Percentiles rank a stretch among this genome's conserved stretches.
Evolutionary conservation across 2,329 filamentous ascomycete genomes (phyloP).

Genomic region (Penicillium carneum): DNA sequence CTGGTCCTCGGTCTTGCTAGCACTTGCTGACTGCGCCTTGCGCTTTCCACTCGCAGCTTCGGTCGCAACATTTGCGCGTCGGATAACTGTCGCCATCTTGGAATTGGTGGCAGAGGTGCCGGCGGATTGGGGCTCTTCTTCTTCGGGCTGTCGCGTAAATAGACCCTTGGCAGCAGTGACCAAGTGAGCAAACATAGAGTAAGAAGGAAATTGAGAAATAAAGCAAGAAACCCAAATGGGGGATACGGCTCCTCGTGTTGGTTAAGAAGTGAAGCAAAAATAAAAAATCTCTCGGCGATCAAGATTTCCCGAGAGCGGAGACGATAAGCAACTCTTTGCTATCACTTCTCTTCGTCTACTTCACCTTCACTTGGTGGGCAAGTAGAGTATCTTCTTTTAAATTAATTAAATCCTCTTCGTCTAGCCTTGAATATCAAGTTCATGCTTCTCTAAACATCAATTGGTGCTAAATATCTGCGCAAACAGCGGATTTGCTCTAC

Average conservation of each 20-base stretch:
- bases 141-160: conserved; percentile 44
- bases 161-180: conserved; percentile 54
- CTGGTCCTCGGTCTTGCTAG: conserved; percentile 37
- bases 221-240: conserved; percentile 15
- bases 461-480: not conserved
- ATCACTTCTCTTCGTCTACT: conserved; percentile 5
- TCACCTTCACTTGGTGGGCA: not conserved
- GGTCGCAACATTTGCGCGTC: conserved; percentile 37
- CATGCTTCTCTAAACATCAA: not conserved
- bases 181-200: conserved; percentile 53
- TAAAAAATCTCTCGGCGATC: conserved; percentile 38
- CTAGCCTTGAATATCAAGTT: not conserved
- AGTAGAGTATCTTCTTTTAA: not conserved
- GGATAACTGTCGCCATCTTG: conserved; percentile 48
- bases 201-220: conserved; percentile 13
- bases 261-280: conserved; percentile 24
- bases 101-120: conserved; percentile 30
- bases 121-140: conserved; percentile 23
- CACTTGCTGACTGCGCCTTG: conserved; percentile 37
- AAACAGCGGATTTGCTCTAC: too few relatives aligned
- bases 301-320: conserved; percentile 36
- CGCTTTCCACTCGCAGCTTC: conserved; percentile 43
- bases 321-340: conserved; percentile 23
- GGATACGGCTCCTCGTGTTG: conserved; percentile 13
- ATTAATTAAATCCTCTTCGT: not conserved